A percentile compares a stretch with the other conserved stretches of the same genome.
Conservation (phyloP, 331 rosid genomes). For the Arachis monticola region DNA sequence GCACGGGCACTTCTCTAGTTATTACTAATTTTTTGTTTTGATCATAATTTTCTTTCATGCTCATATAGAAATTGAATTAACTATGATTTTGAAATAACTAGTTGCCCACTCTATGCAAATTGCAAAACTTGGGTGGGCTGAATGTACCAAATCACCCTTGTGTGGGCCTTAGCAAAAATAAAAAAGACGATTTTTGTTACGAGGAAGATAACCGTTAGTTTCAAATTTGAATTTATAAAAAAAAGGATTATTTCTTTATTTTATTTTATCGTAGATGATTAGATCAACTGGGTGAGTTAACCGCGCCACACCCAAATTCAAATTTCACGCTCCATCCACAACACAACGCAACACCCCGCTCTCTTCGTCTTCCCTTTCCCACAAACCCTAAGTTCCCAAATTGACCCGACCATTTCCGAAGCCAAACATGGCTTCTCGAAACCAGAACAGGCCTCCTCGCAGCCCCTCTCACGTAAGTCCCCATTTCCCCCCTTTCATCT, state of each 20-base stretch:
- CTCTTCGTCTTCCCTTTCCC: neutral
- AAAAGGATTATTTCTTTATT: neutral
- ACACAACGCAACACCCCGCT: neutral
- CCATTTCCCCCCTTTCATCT: neutral
- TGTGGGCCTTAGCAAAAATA: neutral
- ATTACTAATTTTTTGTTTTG: too few species aligned
- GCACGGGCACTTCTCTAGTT: too few species aligned
- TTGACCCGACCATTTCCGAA: slow-evolving; percentile 11
- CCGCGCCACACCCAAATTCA: slow-evolving; percentile 60
- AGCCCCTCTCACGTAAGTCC: slow-evolving; percentile 65
- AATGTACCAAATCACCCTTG: neutral
- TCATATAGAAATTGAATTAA: neutral
- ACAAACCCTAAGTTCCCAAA: slow-evolving; percentile 49
- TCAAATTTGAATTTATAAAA: slow-evolving; percentile 34
- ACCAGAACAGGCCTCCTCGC: slow-evolving; percentile 80
- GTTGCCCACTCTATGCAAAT: neutral
- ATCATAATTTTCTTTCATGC: neutral
- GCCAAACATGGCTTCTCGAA: slow-evolving; percentile 72
- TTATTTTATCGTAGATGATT: too few species aligned
- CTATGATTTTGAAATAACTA: neutral
- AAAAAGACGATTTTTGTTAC: neutral
- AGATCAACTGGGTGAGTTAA: slow-evolving; percentile 17
- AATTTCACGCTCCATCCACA: slow-evolving; percentile 47
- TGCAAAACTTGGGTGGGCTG: neutral
- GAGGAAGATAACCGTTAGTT: slow-evolving; percentile 34